Conservation (phyloP, 2,329 filamentous ascomycete genomes). For the Nannizzia gypsea region DNA sequence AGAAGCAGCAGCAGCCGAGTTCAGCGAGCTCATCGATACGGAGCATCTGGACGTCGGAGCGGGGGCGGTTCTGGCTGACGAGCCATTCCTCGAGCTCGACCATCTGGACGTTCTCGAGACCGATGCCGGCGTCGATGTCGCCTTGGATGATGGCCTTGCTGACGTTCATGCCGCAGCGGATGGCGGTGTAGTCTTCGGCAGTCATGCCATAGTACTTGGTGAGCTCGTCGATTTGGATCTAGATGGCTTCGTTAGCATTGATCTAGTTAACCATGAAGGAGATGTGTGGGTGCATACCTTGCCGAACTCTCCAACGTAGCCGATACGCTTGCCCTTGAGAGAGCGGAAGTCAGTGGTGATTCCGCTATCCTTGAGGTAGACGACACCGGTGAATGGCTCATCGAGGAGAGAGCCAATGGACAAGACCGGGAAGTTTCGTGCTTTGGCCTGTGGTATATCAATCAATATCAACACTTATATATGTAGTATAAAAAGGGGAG, state of each 20-base stretch:
- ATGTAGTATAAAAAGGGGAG: neutral
- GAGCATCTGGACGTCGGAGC: slow-evolving; percentile 63
- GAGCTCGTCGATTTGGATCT: slow-evolving; percentile 73
- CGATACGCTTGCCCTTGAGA: slow-evolving; percentile 64
- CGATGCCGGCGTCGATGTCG: slow-evolving; percentile 62
- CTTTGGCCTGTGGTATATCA: slow-evolving; percentile 48
- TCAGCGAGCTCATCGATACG: slow-evolving; percentile 70
- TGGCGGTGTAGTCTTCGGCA: slow-evolving; percentile 59
- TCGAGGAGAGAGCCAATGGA: slow-evolving; percentile 66
- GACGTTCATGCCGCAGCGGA: slow-evolving; percentile 73
- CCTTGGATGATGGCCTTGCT: slow-evolving; percentile 63
- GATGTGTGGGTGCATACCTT: slow-evolving; percentile 33
- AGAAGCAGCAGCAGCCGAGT: slow-evolving; percentile 75
- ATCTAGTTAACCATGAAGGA: neutral
- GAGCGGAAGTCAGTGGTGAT: slow-evolving; percentile 65
- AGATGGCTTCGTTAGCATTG: neutral
- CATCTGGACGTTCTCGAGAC: slow-evolving; percentile 73
- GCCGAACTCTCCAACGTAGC: slow-evolving; percentile 70
- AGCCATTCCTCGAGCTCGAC: slow-evolving; percentile 72
- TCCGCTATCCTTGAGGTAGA: slow-evolving; percentile 62
- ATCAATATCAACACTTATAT: neutral
- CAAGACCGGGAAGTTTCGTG: slow-evolving; percentile 58
- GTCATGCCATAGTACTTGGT: slow-evolving; percentile 67
- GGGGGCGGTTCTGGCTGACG: slow-evolving; percentile 47
- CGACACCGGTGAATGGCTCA: slow-evolving; percentile 67